Evolutionary conservation across 306 rosid species (phyloP), one percentile per base, ranked within the genome.

Genomic region (Argentina anserina): DNA sequence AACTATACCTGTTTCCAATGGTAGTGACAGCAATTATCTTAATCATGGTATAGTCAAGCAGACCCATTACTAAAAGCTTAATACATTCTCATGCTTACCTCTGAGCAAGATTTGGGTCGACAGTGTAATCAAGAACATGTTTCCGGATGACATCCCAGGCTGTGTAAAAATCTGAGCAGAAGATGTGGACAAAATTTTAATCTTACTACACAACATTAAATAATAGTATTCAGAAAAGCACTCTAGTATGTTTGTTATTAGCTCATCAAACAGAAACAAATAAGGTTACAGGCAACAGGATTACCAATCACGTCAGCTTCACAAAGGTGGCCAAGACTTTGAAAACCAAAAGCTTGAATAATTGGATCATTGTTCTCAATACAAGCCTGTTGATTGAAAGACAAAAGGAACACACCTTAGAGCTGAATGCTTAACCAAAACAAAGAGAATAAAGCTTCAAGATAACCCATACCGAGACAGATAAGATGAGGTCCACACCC

Each of bases 271-370:
- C 13, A 3, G 36, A 65, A 23, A 65, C 33, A 67, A 46, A 71
- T 10, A 70, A 74, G 46, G 25, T 68, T 77, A 81, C 31, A 72
- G 67, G 70, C 53, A 64, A 75, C 72, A n/a, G 50, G 18, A 40
- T 83, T 89, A 93, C 98, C 98, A 64, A 93, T 80, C 55, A 87
- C 94, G 76, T 93, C 97, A 67, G 94, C 94, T 85, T 87, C 96
- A 84, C 98, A 93, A 69, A 93, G 97, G 85, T 85, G 83, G 75
- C 94, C 94, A 79, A 93, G 98, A 78, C 98, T 88, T 89, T 93
- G 92, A 80, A 93, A 82, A 76, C 98, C 97, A 49, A 93, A 86
- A 77, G 97, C 89, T 85, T 89, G 95, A 78, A 86, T 73, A 60
- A 85, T 33, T 52, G 86, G 90, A 86, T 90, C 94, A 64, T 69